A percentile compares a stretch with the other conserved stretches of the same genome.
These are phyloP conservation scores for Orychophragmus violaceus DNA, from an alignment of 345 rosid genomes.

Conservation along the genomic window DNA sequence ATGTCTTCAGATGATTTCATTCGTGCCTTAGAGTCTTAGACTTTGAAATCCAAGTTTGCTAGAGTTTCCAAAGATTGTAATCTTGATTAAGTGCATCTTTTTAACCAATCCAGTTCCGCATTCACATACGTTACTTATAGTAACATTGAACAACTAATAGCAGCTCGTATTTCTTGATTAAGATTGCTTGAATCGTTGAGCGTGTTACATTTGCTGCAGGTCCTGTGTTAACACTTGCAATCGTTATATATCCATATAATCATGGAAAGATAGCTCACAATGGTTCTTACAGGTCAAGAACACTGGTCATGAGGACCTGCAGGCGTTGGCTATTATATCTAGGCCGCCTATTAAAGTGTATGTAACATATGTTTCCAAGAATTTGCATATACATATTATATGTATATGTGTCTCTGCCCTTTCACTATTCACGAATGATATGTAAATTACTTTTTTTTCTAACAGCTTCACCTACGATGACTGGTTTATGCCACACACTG, in stretches of 20 bases:
- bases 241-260: neutral
- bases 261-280: neutral
- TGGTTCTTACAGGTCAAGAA: constrained; percentile 43
- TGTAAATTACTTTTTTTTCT: neutral
- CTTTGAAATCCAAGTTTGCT: neutral
- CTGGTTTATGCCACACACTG: constrained; percentile 70
- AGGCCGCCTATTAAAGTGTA: constrained; percentile 87
- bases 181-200: neutral
- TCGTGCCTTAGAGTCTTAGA: too few species aligned
- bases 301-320: constrained; percentile 71
- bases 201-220: neutral
- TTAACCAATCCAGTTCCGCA: neutral
- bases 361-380: constrained; percentile 24
- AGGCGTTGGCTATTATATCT: constrained; percentile 63
- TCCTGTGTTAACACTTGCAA: neutral
- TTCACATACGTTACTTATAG: neutral
- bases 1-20: neutral
- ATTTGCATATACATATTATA: neutral
- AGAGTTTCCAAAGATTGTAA: neutral
- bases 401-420: neutral
- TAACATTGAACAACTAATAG: neutral
- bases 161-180: neutral
- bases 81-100: neutral
- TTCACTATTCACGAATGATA: neutral
- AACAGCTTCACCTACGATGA: constrained; percentile 39